Conservation (phyloP, 2,329 filamentous ascomycete species). For the Orbilia ellipsospora region DNA sequence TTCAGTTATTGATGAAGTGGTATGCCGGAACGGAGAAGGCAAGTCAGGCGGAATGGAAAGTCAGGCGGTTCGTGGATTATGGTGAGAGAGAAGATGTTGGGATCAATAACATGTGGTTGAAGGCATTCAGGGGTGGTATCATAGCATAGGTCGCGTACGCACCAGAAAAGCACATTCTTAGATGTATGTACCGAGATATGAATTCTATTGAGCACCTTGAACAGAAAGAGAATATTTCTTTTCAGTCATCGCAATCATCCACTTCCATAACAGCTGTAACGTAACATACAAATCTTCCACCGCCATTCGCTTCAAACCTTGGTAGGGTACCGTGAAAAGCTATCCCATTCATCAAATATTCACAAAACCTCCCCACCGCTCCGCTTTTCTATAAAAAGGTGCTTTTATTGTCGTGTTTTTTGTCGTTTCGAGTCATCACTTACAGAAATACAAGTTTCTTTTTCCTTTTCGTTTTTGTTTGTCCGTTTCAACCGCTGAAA, state of each 20-base stretch:
- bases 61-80: slow-evolving; percentile 33
- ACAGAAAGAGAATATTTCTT: too few species aligned
- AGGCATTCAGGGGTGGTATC: slow-evolving; percentile 10
- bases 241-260: background rate
- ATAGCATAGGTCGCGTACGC: too few species aligned
- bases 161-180: background rate
- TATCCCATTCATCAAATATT: slow-evolving; percentile 4
- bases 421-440: slow-evolving; percentile 19
- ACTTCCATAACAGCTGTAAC: slow-evolving; percentile 20
- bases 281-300: slow-evolving; percentile 36
- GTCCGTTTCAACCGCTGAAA: slow-evolving; percentile 12
- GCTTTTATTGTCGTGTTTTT: slow-evolving; percentile 4
- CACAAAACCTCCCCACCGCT: background rate
- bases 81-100: slow-evolving; percentile 44
- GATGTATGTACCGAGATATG: background rate
- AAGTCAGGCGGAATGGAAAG: background rate
- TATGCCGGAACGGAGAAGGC: slow-evolving; percentile 2
- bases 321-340: too few species aligned
- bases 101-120: slow-evolving; percentile 41
- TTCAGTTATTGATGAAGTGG: slow-evolving; percentile 24
- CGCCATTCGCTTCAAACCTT: too few species aligned
- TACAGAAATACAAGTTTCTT: slow-evolving; percentile 44
- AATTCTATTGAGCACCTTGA: background rate
- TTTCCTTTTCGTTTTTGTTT: slow-evolving; percentile 28
- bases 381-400: slow-evolving; percentile 10